Percentiles rank a stretch among this genome's conserved stretches.
These are phyloP conservation scores for Melocanna baccifera DNA, from an alignment of 176 grass and related monocot species.

Conservation along the genomic window DNA sequence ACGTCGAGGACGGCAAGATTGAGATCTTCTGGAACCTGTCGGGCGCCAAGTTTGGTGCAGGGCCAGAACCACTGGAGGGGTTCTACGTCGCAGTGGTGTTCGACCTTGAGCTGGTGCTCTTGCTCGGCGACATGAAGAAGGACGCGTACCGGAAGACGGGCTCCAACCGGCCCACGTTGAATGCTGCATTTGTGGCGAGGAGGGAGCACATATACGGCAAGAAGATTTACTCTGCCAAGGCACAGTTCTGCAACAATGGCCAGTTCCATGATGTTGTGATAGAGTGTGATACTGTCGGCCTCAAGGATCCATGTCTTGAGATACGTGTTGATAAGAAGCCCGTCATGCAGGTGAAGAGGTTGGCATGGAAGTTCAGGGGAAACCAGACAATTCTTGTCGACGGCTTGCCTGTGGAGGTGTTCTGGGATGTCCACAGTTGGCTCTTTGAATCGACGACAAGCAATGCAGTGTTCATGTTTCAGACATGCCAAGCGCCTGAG, in stretches of 20 bases:
- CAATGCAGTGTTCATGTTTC: constrained; percentile 71
- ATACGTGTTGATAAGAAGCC: constrained; percentile 66
- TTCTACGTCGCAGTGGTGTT: constrained; percentile 66
- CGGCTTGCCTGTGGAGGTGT: constrained; percentile 62
- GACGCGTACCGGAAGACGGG: constrained; percentile 60
- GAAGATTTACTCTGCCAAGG: constrained; percentile 61
- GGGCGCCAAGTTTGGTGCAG: constrained; percentile 54
- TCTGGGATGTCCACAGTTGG: constrained; percentile 78
- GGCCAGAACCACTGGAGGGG: constrained; percentile 43
- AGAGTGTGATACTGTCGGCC: constrained; percentile 42
- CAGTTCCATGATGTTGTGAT: constrained; percentile 55
- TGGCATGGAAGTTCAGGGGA: constrained; percentile 66
- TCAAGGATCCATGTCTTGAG: constrained; percentile 65
- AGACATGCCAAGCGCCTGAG: constrained; percentile 56
- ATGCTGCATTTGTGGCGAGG: constrained; percentile 56
- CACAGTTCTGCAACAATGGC: constrained; percentile 62
- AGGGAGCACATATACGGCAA: constrained; percentile 67
- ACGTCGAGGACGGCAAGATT: constrained; percentile 55
- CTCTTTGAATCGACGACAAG: constrained; percentile 46
- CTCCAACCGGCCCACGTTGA: constrained; percentile 32
- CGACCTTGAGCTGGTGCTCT: constrained; percentile 59
- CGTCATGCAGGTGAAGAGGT: constrained; percentile 61
- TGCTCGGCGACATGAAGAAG: constrained; percentile 66
- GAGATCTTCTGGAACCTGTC: constrained; percentile 76
- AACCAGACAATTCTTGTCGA: constrained; percentile 79